Percentiles rank a stretch among this genome's conserved stretches.
phyloP scores from a whole-genome alignment of 2,329 filamentous ascomycete genomes.

The Tricladium varicosporioides region DNA sequence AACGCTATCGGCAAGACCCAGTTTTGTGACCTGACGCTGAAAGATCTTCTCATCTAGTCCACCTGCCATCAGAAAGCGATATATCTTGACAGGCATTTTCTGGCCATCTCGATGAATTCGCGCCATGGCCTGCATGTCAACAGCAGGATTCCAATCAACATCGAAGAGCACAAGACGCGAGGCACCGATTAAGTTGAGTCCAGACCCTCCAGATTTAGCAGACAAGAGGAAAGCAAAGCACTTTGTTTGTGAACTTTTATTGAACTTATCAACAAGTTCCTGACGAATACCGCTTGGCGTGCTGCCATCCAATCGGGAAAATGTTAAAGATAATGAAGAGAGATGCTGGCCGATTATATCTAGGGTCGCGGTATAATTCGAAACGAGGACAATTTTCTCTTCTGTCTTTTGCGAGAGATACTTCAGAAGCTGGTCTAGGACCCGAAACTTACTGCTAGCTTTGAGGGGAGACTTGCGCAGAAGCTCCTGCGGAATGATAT shows the following conservation, averaged over 20 bases:
- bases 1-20: constrained; percentile 67
- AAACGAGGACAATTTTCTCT: constrained; percentile 74
- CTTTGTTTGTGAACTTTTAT: constrained; percentile 51
- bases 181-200: constrained; percentile 69
- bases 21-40: constrained; percentile 70
- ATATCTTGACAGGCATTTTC: constrained; percentile 65
- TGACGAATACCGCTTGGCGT: constrained; percentile 65
- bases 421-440: constrained; percentile 64
- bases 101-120: constrained; percentile 73
- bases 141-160: constrained; percentile 74
- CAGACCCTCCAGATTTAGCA: constrained; percentile 68
- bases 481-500: constrained; percentile 53
- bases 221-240: constrained; percentile 70
- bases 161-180: constrained; percentile 70
- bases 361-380: constrained; percentile 72
- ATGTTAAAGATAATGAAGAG: constrained; percentile 56
- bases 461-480: constrained; percentile 52
- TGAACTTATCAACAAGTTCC: constrained; percentile 68
- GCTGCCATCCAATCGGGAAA: constrained; percentile 67
- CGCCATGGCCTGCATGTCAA: constrained; percentile 72
- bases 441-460: constrained; percentile 63
- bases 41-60: constrained; percentile 74
- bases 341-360: constrained; percentile 64
- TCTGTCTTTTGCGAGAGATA: constrained; percentile 57
- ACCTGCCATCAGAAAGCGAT: constrained; percentile 65